Base-by-base conservation (phyloP, 129 eudicot species). In the Flaveria trinervia region DNA sequence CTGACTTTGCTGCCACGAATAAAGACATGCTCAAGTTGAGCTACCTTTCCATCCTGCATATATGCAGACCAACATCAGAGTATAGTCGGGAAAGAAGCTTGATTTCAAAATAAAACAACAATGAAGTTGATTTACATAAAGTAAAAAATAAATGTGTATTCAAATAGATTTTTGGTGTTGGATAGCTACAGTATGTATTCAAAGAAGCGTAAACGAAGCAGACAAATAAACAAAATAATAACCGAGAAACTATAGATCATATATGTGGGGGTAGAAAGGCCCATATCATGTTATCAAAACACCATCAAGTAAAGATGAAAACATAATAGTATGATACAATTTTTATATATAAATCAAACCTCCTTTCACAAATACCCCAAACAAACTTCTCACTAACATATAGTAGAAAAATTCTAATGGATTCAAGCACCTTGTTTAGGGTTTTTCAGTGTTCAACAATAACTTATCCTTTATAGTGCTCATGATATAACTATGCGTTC, bases 1-100 rank as follows among this genome's bases (percentile, higher is more conserved):
- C 98, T 88, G 78, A 92, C 98, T 92, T 90, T 92, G 87, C 98
- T 87, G 71, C 98, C 98, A 36, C 96, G 82, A 30, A 92, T 92
- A 76, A 92, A 92, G 65, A 89, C 98, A 86, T 92, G 98, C 77
- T 92, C 98, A 22, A 92, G 93, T 48, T 92, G 96, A 70, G 98
- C 88, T 33, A 88, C 85, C 86, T 88, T 92, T 54, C 98, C 98
- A 83, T 92, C 98, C 96, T 92, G 87, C 50, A 75, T 33, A 36
- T 25, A 54, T 15, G 9, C 22, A 45, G 6, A 59, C 70, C 68
- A 44, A n/a, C 30, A 68, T 4, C 7, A 30, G 69, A 3, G n/a
- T 15, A 64, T 36, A 16, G 22, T 28, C 1, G 26, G 28, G 14
- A 62, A 62, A 62, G 15, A 8, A 62, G 15, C 9, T 54, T 44